Percentiles rank a stretch among this genome's conserved stretches.
These are phyloP conservation scores for Lolium perenne DNA, from an alignment of 176 grass and related monocot genomes.

Conservation along the genomic window DNA sequence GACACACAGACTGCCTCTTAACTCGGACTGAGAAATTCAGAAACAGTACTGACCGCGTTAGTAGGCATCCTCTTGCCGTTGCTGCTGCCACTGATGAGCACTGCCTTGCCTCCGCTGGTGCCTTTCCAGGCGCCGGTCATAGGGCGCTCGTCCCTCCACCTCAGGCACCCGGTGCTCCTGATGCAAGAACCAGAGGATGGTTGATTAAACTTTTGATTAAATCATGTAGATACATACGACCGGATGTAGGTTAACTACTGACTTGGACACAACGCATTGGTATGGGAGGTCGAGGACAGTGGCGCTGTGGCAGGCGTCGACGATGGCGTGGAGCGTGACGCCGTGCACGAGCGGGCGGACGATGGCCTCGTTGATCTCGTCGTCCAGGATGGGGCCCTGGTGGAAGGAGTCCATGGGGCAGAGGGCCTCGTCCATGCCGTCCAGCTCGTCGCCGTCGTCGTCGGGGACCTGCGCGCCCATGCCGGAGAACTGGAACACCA, in stretches of 20 bases:
- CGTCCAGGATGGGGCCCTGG: conserved; percentile 71
- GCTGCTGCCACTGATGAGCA: conserved; percentile 56
- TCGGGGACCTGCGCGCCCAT: conserved; percentile 74
- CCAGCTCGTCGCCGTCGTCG: conserved; percentile 68
- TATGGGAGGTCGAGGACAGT: conserved; percentile 83
- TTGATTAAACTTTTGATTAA: background rate
- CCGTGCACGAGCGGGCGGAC: conserved; percentile 71
- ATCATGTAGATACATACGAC: background rate
- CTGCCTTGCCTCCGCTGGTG: conserved; percentile 47
- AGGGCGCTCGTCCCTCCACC: conserved; percentile 51
- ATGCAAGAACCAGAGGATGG: background rate
- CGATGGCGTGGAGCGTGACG: conserved; percentile 79
- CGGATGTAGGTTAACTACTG: background rate
- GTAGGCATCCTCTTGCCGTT: conserved; percentile 25
- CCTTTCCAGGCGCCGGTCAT: conserved; percentile 37
- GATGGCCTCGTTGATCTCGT: conserved; percentile 82
- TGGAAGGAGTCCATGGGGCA: conserved; percentile 82
- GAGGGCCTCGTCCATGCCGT: conserved; percentile 91
- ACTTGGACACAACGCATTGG: conserved; percentile 62
- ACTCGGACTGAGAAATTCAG: too few species aligned
- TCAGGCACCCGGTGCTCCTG: conserved; percentile 19
- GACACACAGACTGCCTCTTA: too few species aligned
- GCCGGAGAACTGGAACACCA: conserved; percentile 97
- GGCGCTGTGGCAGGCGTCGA: conserved; percentile 86
- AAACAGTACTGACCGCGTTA: conserved; percentile 22